phyloP scores from a whole-genome alignment of 805 yeast species.

The Lipomyces yamanashiensis region DNA sequence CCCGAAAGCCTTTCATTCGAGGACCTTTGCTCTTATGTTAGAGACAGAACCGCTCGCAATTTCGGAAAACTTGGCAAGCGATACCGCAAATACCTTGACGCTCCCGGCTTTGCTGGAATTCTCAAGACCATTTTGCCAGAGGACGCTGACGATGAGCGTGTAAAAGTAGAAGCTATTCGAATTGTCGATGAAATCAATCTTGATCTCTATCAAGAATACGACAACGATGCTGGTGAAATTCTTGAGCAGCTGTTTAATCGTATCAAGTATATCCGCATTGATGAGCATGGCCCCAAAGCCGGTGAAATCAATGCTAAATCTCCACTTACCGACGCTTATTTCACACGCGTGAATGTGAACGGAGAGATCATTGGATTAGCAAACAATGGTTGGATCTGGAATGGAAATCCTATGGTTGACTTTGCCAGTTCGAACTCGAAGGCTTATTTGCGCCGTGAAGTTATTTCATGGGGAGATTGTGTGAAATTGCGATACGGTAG shows the following conservation, averaged over 20 bases:
- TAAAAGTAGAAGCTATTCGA: conserved; percentile 16
- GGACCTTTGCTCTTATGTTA: conserved; percentile 27
- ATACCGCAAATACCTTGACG: conserved; percentile 59
- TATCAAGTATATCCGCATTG: conserved; percentile 75
- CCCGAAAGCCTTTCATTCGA: conserved; percentile 34
- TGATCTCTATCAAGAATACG: conserved; percentile 72
- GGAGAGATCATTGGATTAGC: conserved; percentile 66
- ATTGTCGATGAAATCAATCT: conserved; percentile 78
- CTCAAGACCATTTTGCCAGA: conserved; percentile 48
- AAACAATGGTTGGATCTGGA: conserved; percentile 99
- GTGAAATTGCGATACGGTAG: conserved; percentile 87
- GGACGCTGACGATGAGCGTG: conserved; percentile 47
- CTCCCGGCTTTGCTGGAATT: conserved; percentile 57
- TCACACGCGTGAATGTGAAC: conserved; percentile 72
- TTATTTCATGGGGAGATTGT: conserved; percentile 97
- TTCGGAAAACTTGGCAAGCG: conserved; percentile 56
- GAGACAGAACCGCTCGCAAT: conserved; percentile 33
- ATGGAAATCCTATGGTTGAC: conserved; percentile 89
- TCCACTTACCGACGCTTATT: conserved; percentile 86
- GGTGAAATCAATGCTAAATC: conserved; percentile 63
- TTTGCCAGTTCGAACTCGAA: conserved; percentile 82
- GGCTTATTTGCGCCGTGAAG: conserved; percentile 88
- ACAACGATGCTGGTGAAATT: conserved; percentile 70
- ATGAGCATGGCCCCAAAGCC: conserved; percentile 76
- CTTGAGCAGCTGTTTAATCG: conserved; percentile 74